Evolutionary conservation across 352 stramenopile species (phyloP).

Genomic region (Phytopythium kandeliae): DNA sequence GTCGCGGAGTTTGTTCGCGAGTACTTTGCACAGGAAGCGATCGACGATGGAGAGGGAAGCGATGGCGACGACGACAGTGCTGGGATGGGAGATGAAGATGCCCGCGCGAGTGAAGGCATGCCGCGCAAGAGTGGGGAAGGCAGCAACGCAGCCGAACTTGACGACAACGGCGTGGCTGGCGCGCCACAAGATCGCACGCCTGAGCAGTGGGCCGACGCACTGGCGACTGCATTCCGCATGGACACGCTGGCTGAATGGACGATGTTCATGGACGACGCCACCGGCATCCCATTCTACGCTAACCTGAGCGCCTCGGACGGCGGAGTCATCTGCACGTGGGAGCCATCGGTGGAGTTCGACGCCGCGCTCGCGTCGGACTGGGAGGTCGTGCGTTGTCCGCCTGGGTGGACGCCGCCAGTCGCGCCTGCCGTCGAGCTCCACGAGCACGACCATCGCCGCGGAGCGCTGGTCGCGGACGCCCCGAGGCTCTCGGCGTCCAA

Average conservation of each 20-base stretch:
- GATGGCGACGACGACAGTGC: not conserved
- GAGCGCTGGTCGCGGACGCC: not conserved
- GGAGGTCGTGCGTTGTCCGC: constrained; percentile 42
- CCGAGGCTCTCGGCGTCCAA: not conserved
- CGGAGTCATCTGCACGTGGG: constrained; percentile 37
- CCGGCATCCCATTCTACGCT: constrained; percentile 47
- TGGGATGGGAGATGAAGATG: not conserved
- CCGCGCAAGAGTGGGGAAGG: not conserved
- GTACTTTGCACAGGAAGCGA: constrained; percentile 50
- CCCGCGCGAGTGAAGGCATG: constrained; percentile 3
- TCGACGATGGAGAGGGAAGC: constrained; percentile 8
- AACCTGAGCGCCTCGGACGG: constrained; percentile 1
- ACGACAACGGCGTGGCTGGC: constrained; percentile 12
- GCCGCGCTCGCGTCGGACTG: constrained; percentile 52
- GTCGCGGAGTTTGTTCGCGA: constrained; percentile 59
- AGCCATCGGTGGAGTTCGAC: constrained; percentile 64
- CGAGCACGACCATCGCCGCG: constrained; percentile 1
- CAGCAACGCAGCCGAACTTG: constrained; percentile 7
- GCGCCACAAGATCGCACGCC: constrained; percentile 12
- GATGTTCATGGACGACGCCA: constrained; percentile 58
- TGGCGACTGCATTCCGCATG: constrained; percentile 42
- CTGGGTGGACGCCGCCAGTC: constrained; percentile 5
- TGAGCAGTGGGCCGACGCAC: constrained; percentile 37
- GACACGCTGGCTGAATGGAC: constrained; percentile 64
- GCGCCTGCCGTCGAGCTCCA: constrained; percentile 2